Base-by-base conservation (phyloP, 2,329 filamentous ascomycete genomes). In the Huntiella savannae region DNA sequence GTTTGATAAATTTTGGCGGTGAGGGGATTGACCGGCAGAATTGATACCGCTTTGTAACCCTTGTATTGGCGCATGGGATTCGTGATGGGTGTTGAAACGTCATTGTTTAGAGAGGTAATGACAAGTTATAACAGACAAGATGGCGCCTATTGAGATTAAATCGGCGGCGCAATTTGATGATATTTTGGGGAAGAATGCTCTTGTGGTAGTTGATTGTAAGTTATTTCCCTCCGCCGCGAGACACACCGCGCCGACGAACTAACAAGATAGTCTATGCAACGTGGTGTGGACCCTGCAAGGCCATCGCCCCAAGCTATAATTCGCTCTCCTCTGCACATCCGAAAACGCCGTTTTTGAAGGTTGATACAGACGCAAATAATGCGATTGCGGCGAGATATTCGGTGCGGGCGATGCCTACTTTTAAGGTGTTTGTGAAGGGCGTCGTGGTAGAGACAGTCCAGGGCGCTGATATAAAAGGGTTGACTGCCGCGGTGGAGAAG, bases 251-350 rank as follows among this genome's bases (percentile, higher is more conserved):
- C 35, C 34, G 19, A 17, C 35, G n/a, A 19, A 15, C 36, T 22
- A 12, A 11, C 11, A 12, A n/a, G 12, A 12, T 55, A 92, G 85
- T 95, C 70, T 92, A 91, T 59, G 88, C 88, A 61, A 82, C 92
- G 64, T 94, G 85, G 83, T 96, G 86, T 62, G 82, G 80, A 48
- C 86, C 88, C 57, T 95, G 87, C 73, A 92, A 92, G 65, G 75
- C 80, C 59, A 92, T 96, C 53, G 83, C 83, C 43, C 88, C 88
- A 15, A 75, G 82, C 48, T 96, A 92, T 62, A 84, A 94, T 58
- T 76, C 79, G 55, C 77, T 96, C 49, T 75, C 86, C 41, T 69
- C 71, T 49, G 81, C 88, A 60, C 75, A 91, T 57, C 79, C 80
- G 57, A 78, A 77, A 58, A 81, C 96, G 56, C 82, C 83, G 40